Conservation (phyloP, 306 rosid genomes). For the Ormosia semicastrata region DNA sequence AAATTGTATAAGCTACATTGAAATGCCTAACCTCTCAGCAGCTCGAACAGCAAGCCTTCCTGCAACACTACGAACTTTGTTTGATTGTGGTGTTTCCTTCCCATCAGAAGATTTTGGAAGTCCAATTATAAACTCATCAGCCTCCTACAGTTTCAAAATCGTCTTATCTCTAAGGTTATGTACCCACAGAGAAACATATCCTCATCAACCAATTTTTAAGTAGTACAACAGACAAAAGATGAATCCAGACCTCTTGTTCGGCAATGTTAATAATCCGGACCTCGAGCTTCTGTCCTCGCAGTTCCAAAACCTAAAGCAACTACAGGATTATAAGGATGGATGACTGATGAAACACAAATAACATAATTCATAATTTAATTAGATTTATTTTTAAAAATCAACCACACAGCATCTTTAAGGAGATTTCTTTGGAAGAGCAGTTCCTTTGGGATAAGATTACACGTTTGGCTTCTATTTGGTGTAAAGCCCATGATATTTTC, state of each 20-base stretch:
- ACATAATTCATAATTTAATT: neutral
- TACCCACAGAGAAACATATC: neutral
- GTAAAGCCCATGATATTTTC: no score
- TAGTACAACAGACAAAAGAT: neutral
- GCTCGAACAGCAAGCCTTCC: conserved; percentile 85
- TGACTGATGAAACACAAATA: neutral
- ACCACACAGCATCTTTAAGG: no score
- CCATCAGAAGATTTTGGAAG: conserved; percentile 83
- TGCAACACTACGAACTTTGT: conserved; percentile 72
- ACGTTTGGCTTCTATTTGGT: no score
- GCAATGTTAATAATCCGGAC: conserved; percentile 67
- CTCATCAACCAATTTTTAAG: neutral
- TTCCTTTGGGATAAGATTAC: no score
- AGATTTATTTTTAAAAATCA: no score
- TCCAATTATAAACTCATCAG: conserved; percentile 85
- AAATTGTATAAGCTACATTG: neutral
- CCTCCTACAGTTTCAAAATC: conserved; percentile 57
- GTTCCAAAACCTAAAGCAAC: conserved; percentile 65
- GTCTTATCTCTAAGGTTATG: neutral
- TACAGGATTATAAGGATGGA: conserved; percentile 18
- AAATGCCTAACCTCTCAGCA: conserved; percentile 62
- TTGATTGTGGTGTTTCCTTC: conserved; percentile 83
- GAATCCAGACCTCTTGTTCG: conserved; percentile 48
- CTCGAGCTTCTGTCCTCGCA: conserved; percentile 91
- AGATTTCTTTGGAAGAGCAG: no score